Percentiles rank a stretch among this genome's conserved stretches.
These are phyloP conservation scores for Ceratonia siliqua DNA, from an alignment of 306 rosid species.

Conservation along the genomic window DNA sequence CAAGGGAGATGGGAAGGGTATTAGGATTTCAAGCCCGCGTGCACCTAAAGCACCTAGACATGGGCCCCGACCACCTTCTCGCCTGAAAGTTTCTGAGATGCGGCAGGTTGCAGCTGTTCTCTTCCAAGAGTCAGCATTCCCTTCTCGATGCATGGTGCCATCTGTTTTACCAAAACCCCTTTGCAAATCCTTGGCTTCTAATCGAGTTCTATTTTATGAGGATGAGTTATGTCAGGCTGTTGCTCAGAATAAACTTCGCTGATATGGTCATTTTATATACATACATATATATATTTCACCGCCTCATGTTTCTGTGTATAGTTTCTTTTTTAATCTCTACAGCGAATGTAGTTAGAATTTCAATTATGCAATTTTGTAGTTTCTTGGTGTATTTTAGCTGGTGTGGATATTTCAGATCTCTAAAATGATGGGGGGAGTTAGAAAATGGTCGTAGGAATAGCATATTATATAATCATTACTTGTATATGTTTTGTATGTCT, in stretches of 20 bases:
- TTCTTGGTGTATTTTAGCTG: constrained; percentile 56
- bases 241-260: constrained; percentile 90
- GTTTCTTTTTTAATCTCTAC: constrained; percentile 35
- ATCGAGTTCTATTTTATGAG: constrained; percentile 88
- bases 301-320: constrained; percentile 52
- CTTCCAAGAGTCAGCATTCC: constrained; percentile 74
- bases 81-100: constrained; percentile 81
- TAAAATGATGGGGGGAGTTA: constrained; percentile 42
- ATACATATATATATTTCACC: background rate
- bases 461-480: constrained; percentile 35
- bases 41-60: constrained; percentile 96
- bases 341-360: constrained; percentile 44
- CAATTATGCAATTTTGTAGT: constrained; percentile 61
- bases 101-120: constrained; percentile 94
- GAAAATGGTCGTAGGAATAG: constrained; percentile 46
- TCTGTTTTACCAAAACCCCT: constrained; percentile 74
- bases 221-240: constrained; percentile 96
- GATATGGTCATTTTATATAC: constrained; percentile 29
- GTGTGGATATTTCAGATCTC: constrained; percentile 56
- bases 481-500: constrained; percentile 52
- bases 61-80: constrained; percentile 90
- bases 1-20: constrained; percentile 68
- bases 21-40: constrained; percentile 62
- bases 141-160: constrained; percentile 73
- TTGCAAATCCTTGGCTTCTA: constrained; percentile 86